Conservation (phyloP, 2,329 filamentous ascomycete genomes). For the Cryphonectria japonica region DNA sequence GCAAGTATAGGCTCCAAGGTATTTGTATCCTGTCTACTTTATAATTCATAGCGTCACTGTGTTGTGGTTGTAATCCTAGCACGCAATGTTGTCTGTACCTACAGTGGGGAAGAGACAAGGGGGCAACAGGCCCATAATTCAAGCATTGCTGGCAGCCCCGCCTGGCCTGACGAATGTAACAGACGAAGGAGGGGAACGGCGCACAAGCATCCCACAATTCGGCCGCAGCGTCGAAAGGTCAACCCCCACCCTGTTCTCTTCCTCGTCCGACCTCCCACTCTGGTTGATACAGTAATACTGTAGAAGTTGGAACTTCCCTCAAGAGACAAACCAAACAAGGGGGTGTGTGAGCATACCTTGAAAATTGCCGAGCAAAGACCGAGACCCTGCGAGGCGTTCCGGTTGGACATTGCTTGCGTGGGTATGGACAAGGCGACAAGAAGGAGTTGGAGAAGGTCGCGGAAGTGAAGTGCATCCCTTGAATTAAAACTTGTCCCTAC, state of each 20-base stretch:
- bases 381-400: constrained; percentile 16
- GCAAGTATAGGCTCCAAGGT: background rate
- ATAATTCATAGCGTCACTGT: background rate
- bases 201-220: background rate
- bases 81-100: background rate
- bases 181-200: background rate
- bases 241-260: background rate
- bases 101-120: background rate
- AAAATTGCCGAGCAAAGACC: constrained; percentile 23
- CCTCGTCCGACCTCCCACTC: background rate
- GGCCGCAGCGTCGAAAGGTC: background rate
- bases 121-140: constrained; percentile 13
- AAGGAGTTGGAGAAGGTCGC: background rate
- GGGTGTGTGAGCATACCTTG: background rate
- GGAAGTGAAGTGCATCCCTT: background rate
- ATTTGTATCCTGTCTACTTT: background rate
- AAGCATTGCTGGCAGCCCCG: constrained; percentile 10
- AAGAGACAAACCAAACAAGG: background rate
- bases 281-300: background rate
- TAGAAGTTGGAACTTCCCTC: background rate
- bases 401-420: constrained; percentile 18
- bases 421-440: background rate
- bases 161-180: background rate
- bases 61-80: background rate
- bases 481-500: background rate